These are phyloP conservation scores for Sicyos baderoa DNA, from an alignment of 306 rosid genomes.

Conservation along the genomic window DNA sequence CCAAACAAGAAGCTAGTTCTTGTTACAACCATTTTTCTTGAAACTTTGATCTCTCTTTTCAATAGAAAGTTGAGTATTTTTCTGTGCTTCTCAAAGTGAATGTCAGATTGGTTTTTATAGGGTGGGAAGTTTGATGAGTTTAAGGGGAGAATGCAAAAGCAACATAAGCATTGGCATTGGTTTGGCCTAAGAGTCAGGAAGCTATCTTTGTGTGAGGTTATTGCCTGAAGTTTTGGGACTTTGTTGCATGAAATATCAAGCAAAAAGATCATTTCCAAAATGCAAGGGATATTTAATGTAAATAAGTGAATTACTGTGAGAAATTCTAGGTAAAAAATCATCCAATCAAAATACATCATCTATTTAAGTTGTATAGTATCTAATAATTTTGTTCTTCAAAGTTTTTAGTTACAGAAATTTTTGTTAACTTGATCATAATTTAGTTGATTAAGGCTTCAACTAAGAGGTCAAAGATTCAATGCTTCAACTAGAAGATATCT, in stretches of 20 bases:
- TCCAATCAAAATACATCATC: not conserved
- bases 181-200: constrained; percentile 15
- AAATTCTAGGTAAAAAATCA: not conserved
- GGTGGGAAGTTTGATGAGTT: constrained; percentile 1
- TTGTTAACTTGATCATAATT: no score
- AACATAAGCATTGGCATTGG: constrained; percentile 13
- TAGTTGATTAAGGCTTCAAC: no score
- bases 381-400: no score
- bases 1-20: constrained; percentile 10
- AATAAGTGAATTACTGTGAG: not conserved
- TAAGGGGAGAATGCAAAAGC: not conserved
- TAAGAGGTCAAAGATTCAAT: no score
- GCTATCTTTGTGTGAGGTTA: constrained; percentile 16
- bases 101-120: not conserved
- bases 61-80: not conserved
- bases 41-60: not conserved
- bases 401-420: no score
- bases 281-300: not conserved
- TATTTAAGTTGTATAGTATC: not conserved
- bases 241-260: not conserved
- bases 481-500: no score
- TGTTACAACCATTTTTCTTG: constrained; percentile 11
- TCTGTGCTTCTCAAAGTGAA: not conserved
- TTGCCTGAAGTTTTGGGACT: not conserved
- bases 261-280: constrained; percentile 3